Percentiles rank a stretch among this genome's conserved stretches.
phyloP scores from a whole-genome alignment of 139 green algal species.

The Chloropicon primus region DNA sequence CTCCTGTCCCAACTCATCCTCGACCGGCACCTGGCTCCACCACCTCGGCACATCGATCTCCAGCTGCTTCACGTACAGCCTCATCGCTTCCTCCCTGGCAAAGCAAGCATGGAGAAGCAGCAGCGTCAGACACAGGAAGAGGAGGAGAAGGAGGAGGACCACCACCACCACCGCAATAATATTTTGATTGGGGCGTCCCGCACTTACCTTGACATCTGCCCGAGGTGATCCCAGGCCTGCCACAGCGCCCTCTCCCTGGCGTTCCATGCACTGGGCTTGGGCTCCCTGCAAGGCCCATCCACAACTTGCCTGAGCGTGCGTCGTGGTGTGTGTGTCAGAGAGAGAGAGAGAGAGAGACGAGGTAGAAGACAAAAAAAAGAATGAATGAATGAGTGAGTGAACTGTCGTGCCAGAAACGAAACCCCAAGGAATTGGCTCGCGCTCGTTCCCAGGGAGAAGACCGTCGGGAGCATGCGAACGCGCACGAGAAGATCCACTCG shows the following conservation, averaged over 20 bases:
- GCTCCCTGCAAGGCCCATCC: constrained; percentile 55
- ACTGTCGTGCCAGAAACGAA: no score
- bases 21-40: neutral
- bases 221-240: neutral
- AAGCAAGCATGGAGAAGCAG: no score
- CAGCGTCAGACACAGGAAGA: no score
- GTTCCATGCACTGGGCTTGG: constrained; percentile 79
- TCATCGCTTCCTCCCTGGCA: constrained; percentile 74
- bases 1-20: no score
- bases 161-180: no score
- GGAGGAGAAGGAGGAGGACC: neutral
- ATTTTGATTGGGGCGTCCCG: no score
- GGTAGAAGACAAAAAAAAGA: neutral
- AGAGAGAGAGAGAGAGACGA: neutral
- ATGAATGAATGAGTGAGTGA: no score
- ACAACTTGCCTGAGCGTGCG: constrained; percentile 44
- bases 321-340: neutral
- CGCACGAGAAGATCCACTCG: no score
- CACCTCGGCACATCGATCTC: constrained; percentile 45
- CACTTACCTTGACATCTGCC: neutral
- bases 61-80: constrained; percentile 77
- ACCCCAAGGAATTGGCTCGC: no score
- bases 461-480: no score
- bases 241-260: constrained; percentile 69
- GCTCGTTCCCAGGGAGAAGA: no score